Evolutionary conservation across 2,329 filamentous ascomycete species (phyloP).

Genomic region (Didymella keratinophila): DNA sequence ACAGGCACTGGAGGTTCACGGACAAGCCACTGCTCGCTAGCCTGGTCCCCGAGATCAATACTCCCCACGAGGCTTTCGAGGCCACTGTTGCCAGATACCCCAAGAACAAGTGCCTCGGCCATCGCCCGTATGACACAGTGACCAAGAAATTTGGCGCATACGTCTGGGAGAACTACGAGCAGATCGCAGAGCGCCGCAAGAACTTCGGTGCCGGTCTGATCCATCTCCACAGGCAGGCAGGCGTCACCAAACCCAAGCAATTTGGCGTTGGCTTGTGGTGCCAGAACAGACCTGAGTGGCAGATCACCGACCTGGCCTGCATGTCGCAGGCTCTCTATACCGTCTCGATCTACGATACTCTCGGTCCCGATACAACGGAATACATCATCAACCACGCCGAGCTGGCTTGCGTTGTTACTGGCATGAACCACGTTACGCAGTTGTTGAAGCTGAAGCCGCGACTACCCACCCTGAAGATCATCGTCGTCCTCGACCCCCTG

Average conservation of each 20-base stretch:
- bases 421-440: conserved; percentile 79
- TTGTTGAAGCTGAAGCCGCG: conserved; percentile 82
- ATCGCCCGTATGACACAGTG: conserved; percentile 77
- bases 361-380: conserved; percentile 89
- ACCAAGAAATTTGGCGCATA: conserved; percentile 80
- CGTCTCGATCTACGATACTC: conserved; percentile 94
- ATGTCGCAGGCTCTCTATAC: conserved; percentile 87
- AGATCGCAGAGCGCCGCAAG: conserved; percentile 79
- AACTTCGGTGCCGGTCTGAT: conserved; percentile 87
- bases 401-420: conserved; percentile 77
- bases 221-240: conserved; percentile 77
- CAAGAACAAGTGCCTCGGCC: conserved; percentile 78
- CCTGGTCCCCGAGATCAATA: conserved; percentile 70
- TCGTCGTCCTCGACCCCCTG: conserved; percentile 85
- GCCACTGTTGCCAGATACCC: conserved; percentile 65
- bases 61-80: conserved; percentile 84
- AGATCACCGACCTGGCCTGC: conserved; percentile 83
- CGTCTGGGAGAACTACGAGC: conserved; percentile 82
- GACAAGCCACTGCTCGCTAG: conserved; percentile 65
- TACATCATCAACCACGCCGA: conserved; percentile 94
- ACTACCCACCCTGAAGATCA: conserved; percentile 82
- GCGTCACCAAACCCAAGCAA: conserved; percentile 66
- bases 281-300: conserved; percentile 88
- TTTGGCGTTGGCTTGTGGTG: conserved; percentile 85
- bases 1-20: conserved; percentile 81